Percentiles rank a stretch among this genome's conserved stretches.
Conservation (phyloP, 345 rosid species). For the Populus pruinosa region DNA sequence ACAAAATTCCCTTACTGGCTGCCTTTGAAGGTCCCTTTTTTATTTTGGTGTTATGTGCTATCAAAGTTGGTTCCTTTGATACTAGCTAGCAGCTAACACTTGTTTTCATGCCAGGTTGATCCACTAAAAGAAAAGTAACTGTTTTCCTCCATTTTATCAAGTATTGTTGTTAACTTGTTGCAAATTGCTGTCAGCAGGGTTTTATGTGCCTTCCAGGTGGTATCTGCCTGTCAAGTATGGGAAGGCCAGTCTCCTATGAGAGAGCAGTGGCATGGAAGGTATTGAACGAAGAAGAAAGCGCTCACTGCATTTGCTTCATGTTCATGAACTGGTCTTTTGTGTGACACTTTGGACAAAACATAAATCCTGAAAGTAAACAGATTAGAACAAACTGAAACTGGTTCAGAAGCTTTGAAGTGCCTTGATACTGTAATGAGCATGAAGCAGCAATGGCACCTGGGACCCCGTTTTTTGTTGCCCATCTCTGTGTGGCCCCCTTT, state of each 20-base stretch:
- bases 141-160: background rate
- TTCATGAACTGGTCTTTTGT: conserved; percentile 85
- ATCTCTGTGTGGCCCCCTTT: background rate
- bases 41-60: background rate
- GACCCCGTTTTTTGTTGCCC: background rate
- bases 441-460: background rate
- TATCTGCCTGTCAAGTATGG: conserved; percentile 84
- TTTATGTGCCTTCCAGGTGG: conserved; percentile 71
- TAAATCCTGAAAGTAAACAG: background rate
- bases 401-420: background rate
- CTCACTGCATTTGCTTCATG: conserved; percentile 84
- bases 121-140: background rate
- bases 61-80: background rate
- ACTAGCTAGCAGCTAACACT: background rate
- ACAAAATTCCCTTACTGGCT: background rate
- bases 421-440: conserved; percentile 1
- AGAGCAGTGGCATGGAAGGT: conserved; percentile 89
- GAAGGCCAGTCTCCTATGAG: conserved; percentile 76
- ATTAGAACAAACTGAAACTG: background rate
- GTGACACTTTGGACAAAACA: conserved; percentile 25
- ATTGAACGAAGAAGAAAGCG: conserved; percentile 59
- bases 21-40: background rate
- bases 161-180: background rate
- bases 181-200: conserved; percentile 41
- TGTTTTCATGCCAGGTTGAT: too few relatives aligned